A percentile compares a stretch with the other conserved stretches of the same genome.
phyloP scores from a whole-genome alignment of 2,329 filamentous ascomycete species.

The Colletotrichum zoysiae region DNA sequence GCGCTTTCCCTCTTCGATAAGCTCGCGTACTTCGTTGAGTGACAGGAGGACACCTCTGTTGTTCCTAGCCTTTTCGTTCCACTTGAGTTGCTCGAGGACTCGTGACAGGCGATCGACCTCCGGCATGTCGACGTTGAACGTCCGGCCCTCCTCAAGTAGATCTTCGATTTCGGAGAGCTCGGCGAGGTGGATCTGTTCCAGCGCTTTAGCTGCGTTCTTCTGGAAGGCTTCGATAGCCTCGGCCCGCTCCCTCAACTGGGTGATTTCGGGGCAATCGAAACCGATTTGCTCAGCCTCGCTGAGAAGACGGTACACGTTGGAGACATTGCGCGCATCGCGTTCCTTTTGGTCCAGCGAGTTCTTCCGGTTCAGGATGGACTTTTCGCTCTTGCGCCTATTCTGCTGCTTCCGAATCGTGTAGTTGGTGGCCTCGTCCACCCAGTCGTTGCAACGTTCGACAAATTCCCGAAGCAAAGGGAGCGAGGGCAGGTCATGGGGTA shows the following conservation, averaged over 20 bases:
- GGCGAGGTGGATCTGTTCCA: conserved; percentile 74
- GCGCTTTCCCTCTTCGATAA: conserved; percentile 82
- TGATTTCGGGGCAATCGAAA: conserved; percentile 94
- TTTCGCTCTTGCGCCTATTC: conserved; percentile 95
- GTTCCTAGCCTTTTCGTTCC: conserved; percentile 82
- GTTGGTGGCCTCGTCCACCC: conserved; percentile 96
- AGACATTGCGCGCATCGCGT: conserved; percentile 87
- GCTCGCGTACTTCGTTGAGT: conserved; percentile 80
- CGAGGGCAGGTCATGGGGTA: conserved; percentile 88
- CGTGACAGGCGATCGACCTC: conserved; percentile 87
- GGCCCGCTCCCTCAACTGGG: conserved; percentile 85
- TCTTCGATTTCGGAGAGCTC: conserved; percentile 86
- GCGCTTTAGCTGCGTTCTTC: conserved; percentile 76
- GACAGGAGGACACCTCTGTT: conserved; percentile 75
- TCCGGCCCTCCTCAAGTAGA: conserved; percentile 87
- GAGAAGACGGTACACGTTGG: conserved; percentile 88
- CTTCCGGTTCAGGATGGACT: conserved; percentile 80
- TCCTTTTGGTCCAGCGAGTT: conserved; percentile 78
- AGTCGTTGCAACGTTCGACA: conserved; percentile 96
- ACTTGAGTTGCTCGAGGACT: conserved; percentile 86
- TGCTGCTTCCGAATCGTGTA: conserved; percentile 98
- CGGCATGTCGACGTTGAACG: conserved; percentile 91
- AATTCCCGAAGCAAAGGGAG: conserved; percentile 86
- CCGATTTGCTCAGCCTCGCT: conserved; percentile 86
- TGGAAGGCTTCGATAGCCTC: conserved; percentile 89